Conservation (phyloP, 306 rosid species). For the Clitoria ternatea region DNA sequence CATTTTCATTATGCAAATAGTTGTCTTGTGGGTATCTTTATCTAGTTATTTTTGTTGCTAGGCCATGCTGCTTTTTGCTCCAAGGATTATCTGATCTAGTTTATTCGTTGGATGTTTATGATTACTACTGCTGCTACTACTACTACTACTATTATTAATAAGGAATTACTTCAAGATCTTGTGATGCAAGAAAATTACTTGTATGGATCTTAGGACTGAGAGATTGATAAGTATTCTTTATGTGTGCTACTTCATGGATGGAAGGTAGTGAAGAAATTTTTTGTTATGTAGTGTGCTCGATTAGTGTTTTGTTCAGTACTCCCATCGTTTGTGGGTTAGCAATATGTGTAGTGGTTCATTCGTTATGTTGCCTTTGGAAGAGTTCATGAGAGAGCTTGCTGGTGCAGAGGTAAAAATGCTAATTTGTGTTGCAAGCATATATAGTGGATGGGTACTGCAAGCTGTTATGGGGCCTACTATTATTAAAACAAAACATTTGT, state of each 20-base stretch:
- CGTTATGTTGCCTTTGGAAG: background rate
- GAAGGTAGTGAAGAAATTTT: background rate
- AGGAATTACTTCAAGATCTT: background rate
- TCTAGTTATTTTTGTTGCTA: background rate
- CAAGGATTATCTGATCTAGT: background rate
- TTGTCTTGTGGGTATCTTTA: background rate
- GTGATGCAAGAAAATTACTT: background rate
- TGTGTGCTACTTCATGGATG: background rate
- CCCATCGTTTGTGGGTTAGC: background rate
- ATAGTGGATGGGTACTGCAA: background rate
- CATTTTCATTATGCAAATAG: background rate
- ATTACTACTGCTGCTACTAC: too few relatives aligned
- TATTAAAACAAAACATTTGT: background rate
- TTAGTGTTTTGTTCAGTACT: background rate
- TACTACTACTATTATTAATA: too few relatives aligned
- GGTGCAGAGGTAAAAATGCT: background rate
- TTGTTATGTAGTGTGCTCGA: background rate
- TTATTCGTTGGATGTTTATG: background rate
- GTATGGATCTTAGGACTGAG: conserved; percentile 1
- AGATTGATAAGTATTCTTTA: background rate
- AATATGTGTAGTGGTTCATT: background rate
- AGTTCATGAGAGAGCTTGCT: background rate
- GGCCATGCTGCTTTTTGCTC: background rate
- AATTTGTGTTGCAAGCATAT: background rate
- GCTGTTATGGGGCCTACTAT: background rate